Conservation (phyloP, 768 basidiomycete genomes). For the Phylloporus sp. region DNA sequence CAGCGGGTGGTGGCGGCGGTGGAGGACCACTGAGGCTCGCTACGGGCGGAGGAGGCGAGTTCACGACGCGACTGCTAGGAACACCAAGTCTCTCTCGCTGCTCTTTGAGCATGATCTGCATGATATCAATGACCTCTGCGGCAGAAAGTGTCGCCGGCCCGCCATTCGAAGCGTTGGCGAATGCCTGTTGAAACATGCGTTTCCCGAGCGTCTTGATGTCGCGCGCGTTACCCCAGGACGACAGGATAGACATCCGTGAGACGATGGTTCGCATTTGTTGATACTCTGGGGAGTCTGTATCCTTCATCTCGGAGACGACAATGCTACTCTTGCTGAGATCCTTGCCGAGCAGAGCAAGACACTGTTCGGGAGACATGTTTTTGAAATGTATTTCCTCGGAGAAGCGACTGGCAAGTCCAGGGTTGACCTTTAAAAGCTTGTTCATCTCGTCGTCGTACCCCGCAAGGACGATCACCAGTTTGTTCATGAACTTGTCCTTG, state of each 20-base stretch:
- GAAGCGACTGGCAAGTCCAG: constrained; percentile 64
- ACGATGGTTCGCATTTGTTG: constrained; percentile 23
- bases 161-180: constrained; percentile 7
- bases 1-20: constrained; percentile 19
- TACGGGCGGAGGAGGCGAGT: constrained; percentile 9
- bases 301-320: constrained; percentile 30
- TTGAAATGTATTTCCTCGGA: constrained; percentile 53
- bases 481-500: constrained; percentile 49
- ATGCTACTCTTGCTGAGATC: constrained; percentile 45
- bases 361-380: constrained; percentile 46
- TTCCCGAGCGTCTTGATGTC: constrained; percentile 51
- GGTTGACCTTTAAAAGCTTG: constrained; percentile 50
- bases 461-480: constrained; percentile 62
- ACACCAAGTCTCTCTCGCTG: constrained; percentile 22
- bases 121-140: constrained; percentile 7
- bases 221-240: constrained; percentile 67
- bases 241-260: constrained; percentile 38
- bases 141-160: neutral
- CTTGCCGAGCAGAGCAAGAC: constrained; percentile 44
- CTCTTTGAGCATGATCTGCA: constrained; percentile 13
- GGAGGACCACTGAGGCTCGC: constrained; percentile 19
- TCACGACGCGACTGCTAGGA: constrained; percentile 9
- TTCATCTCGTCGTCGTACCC: constrained; percentile 71
- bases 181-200: constrained; percentile 13
- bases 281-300: neutral